These are phyloP conservation scores for Erysimum pusillum DNA, from an alignment of 441 rosid genomes.

Conservation along the genomic window DNA sequence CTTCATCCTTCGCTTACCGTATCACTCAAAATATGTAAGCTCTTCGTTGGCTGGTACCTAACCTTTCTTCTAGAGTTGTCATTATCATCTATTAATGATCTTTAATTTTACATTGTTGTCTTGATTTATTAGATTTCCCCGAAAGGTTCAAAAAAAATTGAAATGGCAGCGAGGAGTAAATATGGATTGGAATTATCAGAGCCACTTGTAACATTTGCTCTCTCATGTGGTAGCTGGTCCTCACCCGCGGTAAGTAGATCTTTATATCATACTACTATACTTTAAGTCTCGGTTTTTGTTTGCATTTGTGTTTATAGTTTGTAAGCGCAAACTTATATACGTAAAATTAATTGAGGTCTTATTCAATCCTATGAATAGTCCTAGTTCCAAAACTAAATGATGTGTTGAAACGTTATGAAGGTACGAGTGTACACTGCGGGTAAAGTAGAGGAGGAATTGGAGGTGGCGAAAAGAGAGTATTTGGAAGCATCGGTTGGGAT, in stretches of 20 bases:
- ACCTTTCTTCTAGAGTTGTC: constrained; percentile 19
- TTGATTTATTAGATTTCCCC: constrained; percentile 53
- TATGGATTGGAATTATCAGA: constrained; percentile 86
- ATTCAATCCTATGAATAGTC: not conserved
- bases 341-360: not conserved
- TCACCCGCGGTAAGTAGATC: constrained; percentile 87
- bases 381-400: not conserved
- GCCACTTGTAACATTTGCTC: constrained; percentile 86
- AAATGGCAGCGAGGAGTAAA: constrained; percentile 63
- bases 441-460: constrained; percentile 72
- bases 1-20: constrained; percentile 84
- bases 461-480: constrained; percentile 78
- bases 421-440: constrained; percentile 78
- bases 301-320: not conserved
- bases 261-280: constrained; percentile 1
- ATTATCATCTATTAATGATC: constrained; percentile 22
- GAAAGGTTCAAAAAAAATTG: constrained; percentile 64
- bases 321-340: not conserved
- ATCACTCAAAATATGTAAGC: constrained; percentile 74
- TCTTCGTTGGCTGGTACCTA: constrained; percentile 10
- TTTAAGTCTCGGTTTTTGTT: not conserved
- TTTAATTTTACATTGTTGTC: not conserved
- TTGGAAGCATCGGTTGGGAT: constrained; percentile 83
- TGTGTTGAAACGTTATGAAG: constrained; percentile 46
- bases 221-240: constrained; percentile 95